Percentiles rank a stretch among this genome's conserved stretches.
Evolutionary conservation across 768 basidiomycete genomes (phyloP).

Genomic region (Scleroderma bovista): DNA sequence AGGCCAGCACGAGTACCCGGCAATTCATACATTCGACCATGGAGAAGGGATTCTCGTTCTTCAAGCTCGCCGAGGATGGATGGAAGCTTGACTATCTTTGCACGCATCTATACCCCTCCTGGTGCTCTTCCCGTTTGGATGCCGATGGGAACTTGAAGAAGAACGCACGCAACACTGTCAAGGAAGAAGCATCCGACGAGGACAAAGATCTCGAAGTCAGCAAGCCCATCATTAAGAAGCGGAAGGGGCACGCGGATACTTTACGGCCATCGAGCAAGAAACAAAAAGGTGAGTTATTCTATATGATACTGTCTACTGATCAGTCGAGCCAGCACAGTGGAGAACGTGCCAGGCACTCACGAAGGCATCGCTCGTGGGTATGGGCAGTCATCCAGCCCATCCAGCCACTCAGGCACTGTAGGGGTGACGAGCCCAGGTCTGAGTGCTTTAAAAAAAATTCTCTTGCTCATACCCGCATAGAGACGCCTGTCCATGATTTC

Average conservation of each 20-base stretch:
- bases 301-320: too few relatives aligned
- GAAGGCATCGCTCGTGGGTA: too few relatives aligned
- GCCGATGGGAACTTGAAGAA: neutral
- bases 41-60: neutral
- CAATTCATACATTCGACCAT: neutral
- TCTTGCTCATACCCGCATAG: too few relatives aligned
- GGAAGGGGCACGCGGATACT: neutral
- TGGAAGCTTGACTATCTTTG: slow-evolving; percentile 5
- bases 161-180: neutral
- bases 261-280: neutral
- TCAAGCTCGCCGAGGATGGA: slow-evolving; percentile 2
- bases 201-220: neutral
- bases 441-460: too few relatives aligned
- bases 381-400: too few relatives aligned
- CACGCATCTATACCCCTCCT: neutral
- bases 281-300: neutral
- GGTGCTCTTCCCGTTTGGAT: neutral
- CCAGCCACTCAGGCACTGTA: too few relatives aligned
- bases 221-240: neutral
- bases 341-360: too few relatives aligned
- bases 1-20: neutral
- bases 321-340: too few relatives aligned
- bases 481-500: too few relatives aligned
- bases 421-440: too few relatives aligned
- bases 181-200: neutral